phyloP scores from a whole-genome alignment of 768 basidiomycete genomes.

The Cystofilobasidium ferigula region DNA sequence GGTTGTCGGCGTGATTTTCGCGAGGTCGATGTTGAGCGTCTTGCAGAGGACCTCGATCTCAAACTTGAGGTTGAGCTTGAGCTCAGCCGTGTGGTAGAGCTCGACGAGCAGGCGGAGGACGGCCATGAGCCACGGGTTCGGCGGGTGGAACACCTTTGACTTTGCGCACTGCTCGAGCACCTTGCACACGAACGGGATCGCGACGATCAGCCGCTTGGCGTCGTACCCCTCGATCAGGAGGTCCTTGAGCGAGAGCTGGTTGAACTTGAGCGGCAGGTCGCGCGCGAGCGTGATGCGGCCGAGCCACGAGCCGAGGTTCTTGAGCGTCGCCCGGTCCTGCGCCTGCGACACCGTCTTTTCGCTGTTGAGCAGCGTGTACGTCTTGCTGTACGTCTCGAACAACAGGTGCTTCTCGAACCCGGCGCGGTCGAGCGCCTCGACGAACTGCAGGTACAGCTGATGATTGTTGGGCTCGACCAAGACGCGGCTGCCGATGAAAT shows the following conservation, averaged over 20 bases:
- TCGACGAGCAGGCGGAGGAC: conserved; percentile 83
- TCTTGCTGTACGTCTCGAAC: conserved; percentile 88
- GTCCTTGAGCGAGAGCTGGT: conserved; percentile 92
- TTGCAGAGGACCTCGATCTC: conserved; percentile 97
- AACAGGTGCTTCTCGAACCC: conserved; percentile 62
- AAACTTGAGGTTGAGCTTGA: conserved; percentile 93
- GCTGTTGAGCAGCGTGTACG: conserved; percentile 72
- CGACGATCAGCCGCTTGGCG: conserved; percentile 75
- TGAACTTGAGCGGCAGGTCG: conserved; percentile 82
- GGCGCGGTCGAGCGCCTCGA: conserved; percentile 63
- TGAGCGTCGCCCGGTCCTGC: conserved; percentile 72
- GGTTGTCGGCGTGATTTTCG: conserved; percentile 68
- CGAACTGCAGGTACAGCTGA: conserved; percentile 80
- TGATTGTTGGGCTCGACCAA: conserved; percentile 97
- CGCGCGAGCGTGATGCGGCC: conserved; percentile 86
- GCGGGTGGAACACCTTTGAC: conserved; percentile 85
- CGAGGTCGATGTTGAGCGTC: conserved; percentile 73
- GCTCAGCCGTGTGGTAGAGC: conserved; percentile 91
- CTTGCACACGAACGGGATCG: conserved; percentile 97
- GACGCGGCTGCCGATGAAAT: conserved; percentile 90
- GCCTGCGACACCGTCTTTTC: conserved; percentile 78
- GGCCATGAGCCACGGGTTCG: conserved; percentile 98
- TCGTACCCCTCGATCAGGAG: conserved; percentile 94
- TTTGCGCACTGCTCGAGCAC: conserved; percentile 79
- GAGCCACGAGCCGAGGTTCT: conserved; percentile 92